Base-by-base conservation (phyloP, 257 asterid genomes). In the Scutellaria baicalensis region DNA sequence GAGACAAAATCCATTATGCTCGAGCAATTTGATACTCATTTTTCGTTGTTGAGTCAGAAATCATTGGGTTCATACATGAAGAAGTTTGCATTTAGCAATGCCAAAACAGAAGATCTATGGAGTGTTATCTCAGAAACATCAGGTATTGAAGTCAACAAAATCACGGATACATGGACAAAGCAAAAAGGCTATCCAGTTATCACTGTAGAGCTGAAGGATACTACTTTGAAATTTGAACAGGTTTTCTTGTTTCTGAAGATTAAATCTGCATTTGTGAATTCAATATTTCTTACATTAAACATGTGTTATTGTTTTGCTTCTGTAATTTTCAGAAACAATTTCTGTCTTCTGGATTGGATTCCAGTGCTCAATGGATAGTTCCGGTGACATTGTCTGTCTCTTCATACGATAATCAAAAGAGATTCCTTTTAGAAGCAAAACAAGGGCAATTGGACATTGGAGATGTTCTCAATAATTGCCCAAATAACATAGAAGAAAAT, bases 81-180 rank as follows among this genome's bases (percentile, higher is more conserved):
- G 59, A 73, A 62, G 66, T 78, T 78, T 13, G 80, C 82, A 16
- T 75, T 65, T 48, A 50, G 65, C 65, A 78, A 78, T 64, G 83
- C 86, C 0, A 82, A 75, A 69, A 82, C 86, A 0, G 86, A 78
- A 40, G 86, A 82, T 73, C 58, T 82, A 36, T 82, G 84, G 86
- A 65, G 45, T 27, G 86, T 79, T 76, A 66, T 78, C 36, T 56
- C 79, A 6, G 86, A 82, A 76, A 69, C 68, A 59, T 82, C 86
- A 20, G 84, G 82, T 14, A 57, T 72, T 5, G 75, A 66, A 40
- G 76, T 82, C 21, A 69, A 73, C 75, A 78, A 43, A 50, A 70
- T 78, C 35, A 82, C 78, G 84, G 56, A 76, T 47, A 43, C 35
- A 18, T 82, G 86, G 86, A 82, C 86, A 50, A 75, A 82, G 78